These are phyloP conservation scores for Fusarium tuaranense DNA, from an alignment of 2,329 filamentous ascomycete species.

Conservation along the genomic window DNA sequence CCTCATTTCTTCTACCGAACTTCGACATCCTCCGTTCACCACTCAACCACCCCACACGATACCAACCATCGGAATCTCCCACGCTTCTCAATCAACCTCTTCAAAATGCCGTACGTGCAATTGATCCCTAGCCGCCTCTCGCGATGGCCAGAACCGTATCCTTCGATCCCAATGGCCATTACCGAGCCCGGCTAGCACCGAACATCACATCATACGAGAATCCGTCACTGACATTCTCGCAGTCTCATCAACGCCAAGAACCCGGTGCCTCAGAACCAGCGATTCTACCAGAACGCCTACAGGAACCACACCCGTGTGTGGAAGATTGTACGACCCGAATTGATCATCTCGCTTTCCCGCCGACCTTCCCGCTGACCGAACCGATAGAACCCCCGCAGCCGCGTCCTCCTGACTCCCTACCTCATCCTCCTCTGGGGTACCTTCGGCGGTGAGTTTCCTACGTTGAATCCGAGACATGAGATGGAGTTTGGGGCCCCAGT, in stretches of 20 bases:
- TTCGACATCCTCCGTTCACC: constrained; percentile 45
- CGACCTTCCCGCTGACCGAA: constrained; percentile 37
- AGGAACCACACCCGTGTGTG: constrained; percentile 77
- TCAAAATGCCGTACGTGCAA: constrained; percentile 57
- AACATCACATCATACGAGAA: constrained; percentile 44
- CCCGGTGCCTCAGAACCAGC: constrained; percentile 80
- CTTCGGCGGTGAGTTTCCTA: constrained; percentile 66
- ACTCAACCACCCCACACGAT: constrained; percentile 42
- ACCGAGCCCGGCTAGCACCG: constrained; percentile 14
- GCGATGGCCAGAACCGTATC: constrained; percentile 17
- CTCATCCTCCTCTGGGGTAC: constrained; percentile 72
- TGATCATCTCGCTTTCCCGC: constrained; percentile 10
- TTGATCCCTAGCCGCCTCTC: constrained; percentile 27
- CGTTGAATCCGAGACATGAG: not conserved
- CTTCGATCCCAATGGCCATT: constrained; percentile 43
- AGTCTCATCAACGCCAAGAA: constrained; percentile 79
- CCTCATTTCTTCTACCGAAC: constrained; percentile 53
- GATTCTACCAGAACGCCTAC: constrained; percentile 80
- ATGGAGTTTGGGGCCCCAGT: not conserved
- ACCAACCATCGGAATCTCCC: constrained; percentile 36
- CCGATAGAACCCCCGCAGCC: constrained; percentile 72
- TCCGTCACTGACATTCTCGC: constrained; percentile 44
- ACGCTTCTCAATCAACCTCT: constrained; percentile 40
- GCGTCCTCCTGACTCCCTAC: constrained; percentile 75
- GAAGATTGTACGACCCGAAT: constrained; percentile 74